phyloP scores from a whole-genome alignment of 495 filamentous ascomycete genomes.

The Aspergillus hancockii region DNA sequence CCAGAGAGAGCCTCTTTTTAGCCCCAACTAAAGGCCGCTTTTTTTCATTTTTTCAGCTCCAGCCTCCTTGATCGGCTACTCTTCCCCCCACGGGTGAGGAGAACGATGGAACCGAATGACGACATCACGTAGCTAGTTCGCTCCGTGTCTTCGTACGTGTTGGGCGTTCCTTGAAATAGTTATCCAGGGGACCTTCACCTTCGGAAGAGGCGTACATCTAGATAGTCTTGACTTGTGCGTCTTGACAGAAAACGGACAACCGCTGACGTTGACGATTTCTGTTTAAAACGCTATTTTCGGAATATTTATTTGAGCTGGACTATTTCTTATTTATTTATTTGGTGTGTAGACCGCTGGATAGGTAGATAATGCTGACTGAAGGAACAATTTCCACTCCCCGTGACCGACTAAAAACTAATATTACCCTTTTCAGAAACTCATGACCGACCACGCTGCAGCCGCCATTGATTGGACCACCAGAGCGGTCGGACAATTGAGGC shows the following conservation, averaged over 20 bases:
- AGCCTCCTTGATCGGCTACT: constrained; percentile 5
- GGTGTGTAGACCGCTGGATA: neutral
- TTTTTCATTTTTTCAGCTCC: constrained; percentile 11
- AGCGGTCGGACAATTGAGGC: neutral
- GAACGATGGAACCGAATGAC: constrained; percentile 6
- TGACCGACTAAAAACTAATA: constrained; percentile 1
- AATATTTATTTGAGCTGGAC: neutral
- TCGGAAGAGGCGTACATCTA: neutral
- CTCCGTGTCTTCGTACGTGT: neutral
- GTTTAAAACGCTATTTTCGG: neutral
- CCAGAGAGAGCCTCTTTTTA: neutral
- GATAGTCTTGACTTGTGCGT: no score
- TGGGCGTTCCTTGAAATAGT: neutral
- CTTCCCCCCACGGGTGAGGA: neutral
- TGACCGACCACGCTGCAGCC: neutral
- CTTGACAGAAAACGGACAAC: neutral
- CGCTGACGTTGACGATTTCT: neutral
- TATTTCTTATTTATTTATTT: neutral
- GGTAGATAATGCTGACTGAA: neutral
- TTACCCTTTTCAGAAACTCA: neutral
- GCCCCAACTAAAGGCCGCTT: constrained; percentile 1
- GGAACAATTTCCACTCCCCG: neutral
- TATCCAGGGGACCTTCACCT: neutral
- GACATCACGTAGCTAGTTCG: neutral
- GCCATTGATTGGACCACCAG: neutral